phyloP scores from a whole-genome alignment of 176 grass and related monocot species.

The Oryza officinalis region DNA sequence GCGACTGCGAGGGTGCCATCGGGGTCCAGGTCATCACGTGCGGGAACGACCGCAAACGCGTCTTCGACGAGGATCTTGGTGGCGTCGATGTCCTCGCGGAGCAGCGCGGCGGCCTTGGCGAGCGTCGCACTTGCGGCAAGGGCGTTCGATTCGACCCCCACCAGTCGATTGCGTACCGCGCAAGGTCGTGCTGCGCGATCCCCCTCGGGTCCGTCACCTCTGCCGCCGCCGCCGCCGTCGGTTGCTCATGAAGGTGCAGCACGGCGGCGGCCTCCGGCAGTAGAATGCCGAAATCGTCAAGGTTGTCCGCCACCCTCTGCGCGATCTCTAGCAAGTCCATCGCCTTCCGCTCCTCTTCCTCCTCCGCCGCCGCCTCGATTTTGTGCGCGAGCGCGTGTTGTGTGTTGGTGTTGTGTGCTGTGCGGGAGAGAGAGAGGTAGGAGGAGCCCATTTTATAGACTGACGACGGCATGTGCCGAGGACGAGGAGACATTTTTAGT shows the following conservation, averaged over 20 bases:
- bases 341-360: no score
- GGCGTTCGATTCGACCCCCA: background rate
- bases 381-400: background rate
- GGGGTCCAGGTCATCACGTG: background rate
- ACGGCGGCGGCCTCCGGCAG: no score
- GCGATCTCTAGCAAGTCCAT: no score
- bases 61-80: background rate
- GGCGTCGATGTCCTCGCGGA: background rate
- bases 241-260: no score
- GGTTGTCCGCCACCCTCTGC: no score
- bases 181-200: background rate
- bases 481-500: background rate
- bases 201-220: no score
- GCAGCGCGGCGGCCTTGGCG: background rate
- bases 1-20: background rate
- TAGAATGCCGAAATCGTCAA: no score
- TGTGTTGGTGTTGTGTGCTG: background rate
- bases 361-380: no score
- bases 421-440: background rate
- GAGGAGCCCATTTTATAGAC: background rate
- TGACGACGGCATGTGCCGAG: background rate
- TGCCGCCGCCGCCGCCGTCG: background rate
- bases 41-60: background rate
- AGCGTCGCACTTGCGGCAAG: background rate
- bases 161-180: no score